These are phyloP conservation scores for Eucalyptus marginata DNA, from an alignment of 345 rosid species.

Conservation along the genomic window DNA sequence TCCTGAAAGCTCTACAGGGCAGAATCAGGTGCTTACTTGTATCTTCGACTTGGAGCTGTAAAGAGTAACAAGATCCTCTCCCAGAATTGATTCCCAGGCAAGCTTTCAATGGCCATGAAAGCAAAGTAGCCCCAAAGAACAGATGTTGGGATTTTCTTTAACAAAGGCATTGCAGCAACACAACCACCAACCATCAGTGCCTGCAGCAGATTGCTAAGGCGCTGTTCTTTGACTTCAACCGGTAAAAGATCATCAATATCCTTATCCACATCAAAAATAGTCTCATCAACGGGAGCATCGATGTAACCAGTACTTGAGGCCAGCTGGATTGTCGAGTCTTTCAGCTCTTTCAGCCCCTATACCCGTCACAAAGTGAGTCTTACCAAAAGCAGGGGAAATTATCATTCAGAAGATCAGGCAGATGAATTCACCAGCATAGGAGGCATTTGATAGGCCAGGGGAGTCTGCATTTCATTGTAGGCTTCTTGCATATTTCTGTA, in stretches of 20 bases:
- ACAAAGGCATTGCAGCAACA: constrained; percentile 90
- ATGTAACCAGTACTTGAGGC: constrained; percentile 72
- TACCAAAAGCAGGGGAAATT: background rate
- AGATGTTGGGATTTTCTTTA: constrained; percentile 89
- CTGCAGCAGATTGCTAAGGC: constrained; percentile 90
- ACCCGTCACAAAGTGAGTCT: background rate
- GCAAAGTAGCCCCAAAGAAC: constrained; percentile 99
- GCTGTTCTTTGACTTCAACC: constrained; percentile 89
- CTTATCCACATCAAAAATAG: constrained; percentile 74
- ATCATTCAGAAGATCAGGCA: background rate
- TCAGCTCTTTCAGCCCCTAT: constrained; percentile 82
- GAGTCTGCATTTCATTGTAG: constrained; percentile 59
- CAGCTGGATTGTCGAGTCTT: constrained; percentile 70
- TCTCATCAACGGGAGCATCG: constrained; percentile 76
- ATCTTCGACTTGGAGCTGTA: constrained; percentile 84
- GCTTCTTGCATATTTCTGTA: constrained; percentile 57
- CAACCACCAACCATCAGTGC: constrained; percentile 80
- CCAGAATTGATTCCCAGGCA: constrained; percentile 98
- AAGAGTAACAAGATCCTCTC: constrained; percentile 89
- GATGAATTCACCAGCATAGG: constrained; percentile 26
- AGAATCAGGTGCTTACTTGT: constrained; percentile 45
- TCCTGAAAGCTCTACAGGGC: background rate
- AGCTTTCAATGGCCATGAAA: constrained; percentile 93
- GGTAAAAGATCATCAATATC: constrained; percentile 84
- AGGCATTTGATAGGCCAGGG: constrained; percentile 45